Evolutionary conservation across 176 grass and related monocot genomes (phyloP), one percentile per base, ranked within the genome.

Genomic region (Cocos nucifera): DNA sequence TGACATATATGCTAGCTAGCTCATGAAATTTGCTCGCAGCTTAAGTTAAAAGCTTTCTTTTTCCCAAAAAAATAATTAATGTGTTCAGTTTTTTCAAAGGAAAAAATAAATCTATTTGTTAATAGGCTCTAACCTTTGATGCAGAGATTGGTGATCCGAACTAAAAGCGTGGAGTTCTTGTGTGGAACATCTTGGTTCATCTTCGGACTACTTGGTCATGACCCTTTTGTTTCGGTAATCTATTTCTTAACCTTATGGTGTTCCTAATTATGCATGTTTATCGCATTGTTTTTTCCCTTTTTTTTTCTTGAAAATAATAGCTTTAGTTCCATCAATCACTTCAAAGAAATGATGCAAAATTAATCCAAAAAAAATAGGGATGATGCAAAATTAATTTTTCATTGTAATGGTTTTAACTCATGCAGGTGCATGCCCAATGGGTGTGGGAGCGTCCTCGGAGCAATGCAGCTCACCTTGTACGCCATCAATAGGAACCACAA

Each of bases 131-230:
- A 44, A 44, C 12, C 10, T 44, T 14, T 44, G 35, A 44, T 69
- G 81, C 84, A 97, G 93, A 98, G 84, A 76, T 10, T 98, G 81
- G 93, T 98, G 87, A 78, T 98, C 67, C 91, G 85, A 76, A 92
- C 93, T 2, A 98, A 98, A 61, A 98, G 93, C 75, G 93, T 98
- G 78, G 87, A 92, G 76, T 98, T 98, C 79, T 73, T 98, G 20
- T 89, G 87, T 64, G 93, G 87, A 35, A 98, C 87, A 49, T 98
- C 93, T 12, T 98, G 93, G 93, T 98, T 98, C 87, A 78, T 98
- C 78, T 98, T 86, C 51, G 93, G 93, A 15, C 69, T 98, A n/a
- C 84, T 98, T 22, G 87, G 87, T 20, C 59, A 50, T 21, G 93
- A 98, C 76, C 93, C 87, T 6, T 98, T 98, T 54, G n/a, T 98